Evolutionary conservation across 768 basidiomycete species (phyloP).

Genomic region (Baorangia bicolor): DNA sequence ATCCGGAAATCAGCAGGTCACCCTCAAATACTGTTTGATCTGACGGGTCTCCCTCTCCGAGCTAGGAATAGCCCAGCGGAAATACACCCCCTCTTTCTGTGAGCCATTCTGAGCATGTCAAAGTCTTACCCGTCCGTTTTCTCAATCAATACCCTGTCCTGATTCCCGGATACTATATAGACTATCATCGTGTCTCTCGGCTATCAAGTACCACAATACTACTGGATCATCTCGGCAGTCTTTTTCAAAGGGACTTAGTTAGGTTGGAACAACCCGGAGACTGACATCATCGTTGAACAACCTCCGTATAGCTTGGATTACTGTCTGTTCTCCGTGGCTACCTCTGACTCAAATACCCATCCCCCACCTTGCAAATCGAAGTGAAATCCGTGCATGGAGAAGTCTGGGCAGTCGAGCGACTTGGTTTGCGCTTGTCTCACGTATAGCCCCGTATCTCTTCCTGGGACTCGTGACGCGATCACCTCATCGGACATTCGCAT

Average conservation of each 20-base stretch:
- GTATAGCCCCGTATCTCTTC: background rate
- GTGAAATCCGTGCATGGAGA: no score
- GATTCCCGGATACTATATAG: no score
- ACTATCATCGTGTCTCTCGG: no score
- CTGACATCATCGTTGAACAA: background rate
- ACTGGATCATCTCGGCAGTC: background rate
- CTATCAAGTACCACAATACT: background rate
- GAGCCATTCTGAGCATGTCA: no score
- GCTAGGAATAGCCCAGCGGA: no score
- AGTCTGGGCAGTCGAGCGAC: background rate
- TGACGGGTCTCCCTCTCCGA: no score
- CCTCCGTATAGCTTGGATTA: background rate
- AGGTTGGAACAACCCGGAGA: background rate
- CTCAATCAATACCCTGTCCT: no score
- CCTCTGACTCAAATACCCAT: no score
- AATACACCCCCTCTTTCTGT: background rate
- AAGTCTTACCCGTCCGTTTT: no score
- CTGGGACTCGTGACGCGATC: background rate
- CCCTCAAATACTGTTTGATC: no score
- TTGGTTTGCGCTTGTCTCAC: background rate
- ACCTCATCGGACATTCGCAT: background rate
- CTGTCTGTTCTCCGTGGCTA: background rate
- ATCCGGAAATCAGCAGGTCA: no score
- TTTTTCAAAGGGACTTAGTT: background rate
- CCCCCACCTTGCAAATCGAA: no score